Evolutionary conservation across 108 stramenopile species (phyloP).

Genomic region (Cyclotella choctawhatcheeana): DNA sequence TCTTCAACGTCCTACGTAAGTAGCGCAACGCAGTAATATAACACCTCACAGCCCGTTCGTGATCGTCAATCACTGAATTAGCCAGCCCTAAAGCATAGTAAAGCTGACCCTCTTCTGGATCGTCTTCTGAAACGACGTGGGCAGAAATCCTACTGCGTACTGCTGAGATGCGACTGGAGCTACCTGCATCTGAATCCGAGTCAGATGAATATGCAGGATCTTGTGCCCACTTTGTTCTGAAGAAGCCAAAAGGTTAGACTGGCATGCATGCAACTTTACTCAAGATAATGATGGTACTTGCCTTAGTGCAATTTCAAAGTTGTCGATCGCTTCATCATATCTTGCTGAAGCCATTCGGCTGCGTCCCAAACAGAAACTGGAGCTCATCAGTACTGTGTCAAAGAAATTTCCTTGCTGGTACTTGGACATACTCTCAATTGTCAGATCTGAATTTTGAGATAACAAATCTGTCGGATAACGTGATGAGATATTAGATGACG

Average conservation of each 20-base stretch:
- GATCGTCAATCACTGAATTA: slow-evolving; percentile 49
- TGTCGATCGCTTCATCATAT: slow-evolving; percentile 41
- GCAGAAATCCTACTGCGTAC: slow-evolving; percentile 14
- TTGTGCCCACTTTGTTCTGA: slow-evolving; percentile 41
- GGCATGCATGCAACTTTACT: too few relatives aligned
- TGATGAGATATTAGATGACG: neutral
- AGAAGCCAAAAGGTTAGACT: too few relatives aligned
- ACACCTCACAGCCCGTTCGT: slow-evolving; percentile 54
- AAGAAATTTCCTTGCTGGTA: neutral
- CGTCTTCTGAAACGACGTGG: slow-evolving; percentile 28
- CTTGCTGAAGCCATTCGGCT: slow-evolving; percentile 21
- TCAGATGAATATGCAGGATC: slow-evolving; percentile 51
- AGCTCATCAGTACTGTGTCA: slow-evolving; percentile 34
- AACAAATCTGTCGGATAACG: slow-evolving; percentile 3
- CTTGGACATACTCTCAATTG: neutral
- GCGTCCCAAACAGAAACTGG: slow-evolving; percentile 31
- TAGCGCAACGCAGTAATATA: slow-evolving; percentile 50
- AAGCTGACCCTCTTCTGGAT: slow-evolving; percentile 46
- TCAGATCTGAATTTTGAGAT: too few relatives aligned
- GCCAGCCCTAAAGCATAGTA: slow-evolving; percentile 47
- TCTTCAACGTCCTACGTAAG: slow-evolving; percentile 30
- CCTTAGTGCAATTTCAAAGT: slow-evolving; percentile 46
- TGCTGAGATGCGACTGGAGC: slow-evolving; percentile 15
- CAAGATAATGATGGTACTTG: too few relatives aligned
- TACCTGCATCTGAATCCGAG: slow-evolving; percentile 48